Evolutionary conservation across 257 asterid species (phyloP).

Genomic region (Fraxinus excelsior): DNA sequence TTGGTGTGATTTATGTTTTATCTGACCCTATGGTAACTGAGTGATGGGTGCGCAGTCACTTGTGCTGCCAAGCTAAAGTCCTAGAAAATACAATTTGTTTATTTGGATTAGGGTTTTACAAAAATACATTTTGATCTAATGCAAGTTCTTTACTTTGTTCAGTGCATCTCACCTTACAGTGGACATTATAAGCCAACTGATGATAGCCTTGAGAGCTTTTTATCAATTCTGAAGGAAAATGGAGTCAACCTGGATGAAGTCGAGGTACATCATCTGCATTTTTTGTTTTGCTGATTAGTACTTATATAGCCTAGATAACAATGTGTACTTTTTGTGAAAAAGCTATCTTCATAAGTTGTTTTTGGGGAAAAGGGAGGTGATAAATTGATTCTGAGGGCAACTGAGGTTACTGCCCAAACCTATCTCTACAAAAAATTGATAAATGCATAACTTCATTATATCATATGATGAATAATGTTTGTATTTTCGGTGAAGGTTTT

Average conservation of each 20-base stretch:
- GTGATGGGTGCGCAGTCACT: background rate
- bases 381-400: background rate
- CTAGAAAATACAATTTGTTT: conserved; percentile 2
- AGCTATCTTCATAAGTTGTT: background rate
- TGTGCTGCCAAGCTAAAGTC: background rate
- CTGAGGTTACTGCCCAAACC: background rate
- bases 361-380: background rate
- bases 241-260: conserved; percentile 70
- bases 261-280: conserved; percentile 54
- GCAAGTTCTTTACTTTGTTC: conserved; percentile 22
- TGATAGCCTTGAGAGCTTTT: conserved; percentile 63
- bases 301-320: background rate
- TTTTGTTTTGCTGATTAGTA: background rate
- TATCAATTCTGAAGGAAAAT: conserved; percentile 64
- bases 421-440: too few relatives aligned
- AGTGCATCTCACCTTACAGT: conserved; percentile 92
- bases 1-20: background rate
- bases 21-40: conserved; percentile 19
- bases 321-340: background rate
- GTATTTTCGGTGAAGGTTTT: too few relatives aligned
- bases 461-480: background rate
- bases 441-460: too few relatives aligned
- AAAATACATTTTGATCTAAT: conserved; percentile 19
- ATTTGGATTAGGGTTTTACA: background rate
- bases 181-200: conserved; percentile 97